Base-by-base conservation (phyloP, 257 asterid species). In the Jacaranda copaia region DNA sequence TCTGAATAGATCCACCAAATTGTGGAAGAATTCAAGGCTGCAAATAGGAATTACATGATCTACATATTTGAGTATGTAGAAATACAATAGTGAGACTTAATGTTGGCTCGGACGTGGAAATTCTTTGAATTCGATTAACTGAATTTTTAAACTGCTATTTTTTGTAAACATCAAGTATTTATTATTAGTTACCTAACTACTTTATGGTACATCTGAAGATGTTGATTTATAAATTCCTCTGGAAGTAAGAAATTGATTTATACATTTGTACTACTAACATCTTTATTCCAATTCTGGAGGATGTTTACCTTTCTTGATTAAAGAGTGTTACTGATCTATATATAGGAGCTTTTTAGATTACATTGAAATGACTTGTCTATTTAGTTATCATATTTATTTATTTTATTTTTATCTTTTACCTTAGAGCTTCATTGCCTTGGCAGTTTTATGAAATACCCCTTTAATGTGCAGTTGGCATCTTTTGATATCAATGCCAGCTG, bases 401-500 rank as follows among this genome's bases (percentile, higher is more conserved):
- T 45, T 56, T 68, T 42, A 38, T 39, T 39, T 49, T 68, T 45
- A 32, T 35, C 68, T 14, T 60, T 19, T 73, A 43, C 55, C 5
- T 57, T 66, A 45, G 32, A 73, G 16, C 63, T 43, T 18, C 42
- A 49, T 72, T 46, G 25, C 73, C 66, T 70, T 84, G 36, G 79
- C 74, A 68, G 55, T 80, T 75, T 61, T 70, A 70, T 77, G 81
- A 75, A 77, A 71, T 46, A 20, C 45, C 43, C 66, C 69, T 81
- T 79, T 80, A 12, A 45, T 82, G 52, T 86, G 86, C 91, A 95
- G 99, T 77, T 93, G 99, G 98, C 77, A 87, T 72, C 77, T 91
- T 75, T 83, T 89, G 82, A 84, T 96, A 80, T 89, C 96, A 72
- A 93, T 85, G 89, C 99, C 99, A 66, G 90, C 87, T 79, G 96